A percentile compares a stretch with the other conserved stretches of the same genome.
Evolutionary conservation across 768 basidiomycete genomes (phyloP).

Genomic region (Scleroderma bovista): DNA sequence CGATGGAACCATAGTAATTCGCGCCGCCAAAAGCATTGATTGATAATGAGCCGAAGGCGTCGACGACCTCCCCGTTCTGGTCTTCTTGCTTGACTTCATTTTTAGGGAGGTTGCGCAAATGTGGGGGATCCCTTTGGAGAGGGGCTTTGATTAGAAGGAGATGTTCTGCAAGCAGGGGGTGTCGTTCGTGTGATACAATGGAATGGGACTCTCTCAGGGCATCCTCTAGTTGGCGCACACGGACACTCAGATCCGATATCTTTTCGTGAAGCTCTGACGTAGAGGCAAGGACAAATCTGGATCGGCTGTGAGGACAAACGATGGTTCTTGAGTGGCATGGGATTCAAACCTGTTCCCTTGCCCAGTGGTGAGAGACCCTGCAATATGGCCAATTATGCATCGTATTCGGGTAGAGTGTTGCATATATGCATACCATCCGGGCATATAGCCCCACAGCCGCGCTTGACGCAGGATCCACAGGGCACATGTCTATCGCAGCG

Average conservation of each 20-base stretch:
- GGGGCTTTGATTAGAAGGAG: constrained; percentile 73
- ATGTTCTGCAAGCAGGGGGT: constrained; percentile 68
- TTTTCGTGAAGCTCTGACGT: constrained; percentile 82
- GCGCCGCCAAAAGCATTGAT: constrained; percentile 67
- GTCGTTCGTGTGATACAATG: constrained; percentile 51
- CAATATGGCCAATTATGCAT: neutral
- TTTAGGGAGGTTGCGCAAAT: constrained; percentile 33
- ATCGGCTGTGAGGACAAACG: constrained; percentile 4
- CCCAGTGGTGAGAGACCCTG: constrained; percentile 76
- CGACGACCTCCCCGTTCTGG: constrained; percentile 59
- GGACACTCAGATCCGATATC: constrained; percentile 65
- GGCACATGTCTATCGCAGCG: constrained; percentile 71
- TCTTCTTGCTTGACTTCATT: constrained; percentile 56
- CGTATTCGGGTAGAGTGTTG: constrained; percentile 8
- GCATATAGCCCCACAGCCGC: constrained; percentile 76
- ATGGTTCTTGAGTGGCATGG: neutral
- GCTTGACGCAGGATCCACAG: constrained; percentile 76
- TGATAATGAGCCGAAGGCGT: constrained; percentile 76
- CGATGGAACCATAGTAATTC: constrained; percentile 72
- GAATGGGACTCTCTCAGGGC: constrained; percentile 55
- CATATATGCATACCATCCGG: constrained; percentile 51
- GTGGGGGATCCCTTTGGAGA: constrained; percentile 57
- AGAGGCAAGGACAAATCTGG: constrained; percentile 71
- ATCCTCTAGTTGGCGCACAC: constrained; percentile 76
- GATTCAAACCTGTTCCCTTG: constrained; percentile 64